These are phyloP conservation scores for Malbranchea zuffiana DNA, from an alignment of 2,329 filamentous ascomycete genomes.

Conservation along the genomic window DNA sequence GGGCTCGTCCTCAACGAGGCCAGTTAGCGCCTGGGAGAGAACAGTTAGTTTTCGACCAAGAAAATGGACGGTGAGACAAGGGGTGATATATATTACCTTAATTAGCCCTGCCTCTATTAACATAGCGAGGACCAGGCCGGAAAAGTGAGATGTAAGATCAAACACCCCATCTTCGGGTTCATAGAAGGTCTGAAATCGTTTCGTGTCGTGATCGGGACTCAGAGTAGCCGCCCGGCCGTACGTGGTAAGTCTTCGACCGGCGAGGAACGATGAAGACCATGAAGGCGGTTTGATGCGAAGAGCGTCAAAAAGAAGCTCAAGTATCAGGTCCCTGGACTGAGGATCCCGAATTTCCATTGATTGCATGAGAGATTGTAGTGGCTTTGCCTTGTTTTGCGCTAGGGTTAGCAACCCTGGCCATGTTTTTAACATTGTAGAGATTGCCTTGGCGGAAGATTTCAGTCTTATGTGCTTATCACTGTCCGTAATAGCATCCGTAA, in stretches of 20 bases:
- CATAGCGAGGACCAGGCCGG: slow-evolving; percentile 72
- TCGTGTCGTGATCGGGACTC: slow-evolving; percentile 49
- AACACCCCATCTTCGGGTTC: slow-evolving; percentile 54
- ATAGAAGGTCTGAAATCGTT: slow-evolving; percentile 44
- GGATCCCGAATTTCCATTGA: slow-evolving; percentile 50
- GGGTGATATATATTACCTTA: slow-evolving; percentile 24
- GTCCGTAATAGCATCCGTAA: slow-evolving; percentile 64
- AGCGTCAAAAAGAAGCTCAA: slow-evolving; percentile 76
- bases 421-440: slow-evolving; percentile 78
- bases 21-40: slow-evolving; percentile 34
- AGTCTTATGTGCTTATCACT: slow-evolving; percentile 52
- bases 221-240: slow-evolving; percentile 90
- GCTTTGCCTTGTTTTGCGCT: slow-evolving; percentile 76
- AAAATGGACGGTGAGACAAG: background rate
- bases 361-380: slow-evolving; percentile 68
- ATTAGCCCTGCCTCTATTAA: slow-evolving; percentile 73
- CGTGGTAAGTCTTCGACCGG: slow-evolving; percentile 82
- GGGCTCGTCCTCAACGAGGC: slow-evolving; percentile 40
- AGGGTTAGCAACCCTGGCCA: slow-evolving; percentile 88
- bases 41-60: slow-evolving; percentile 15
- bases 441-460: slow-evolving; percentile 84
- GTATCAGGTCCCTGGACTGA: slow-evolving; percentile 59
- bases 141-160: slow-evolving; percentile 89
- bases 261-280: slow-evolving; percentile 92
- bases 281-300: slow-evolving; percentile 84